Evolutionary conservation across 2,329 filamentous ascomycete genomes (phyloP), one percentile per base, ranked within the genome.

Genomic region (Fusarium papillatum): DNA sequence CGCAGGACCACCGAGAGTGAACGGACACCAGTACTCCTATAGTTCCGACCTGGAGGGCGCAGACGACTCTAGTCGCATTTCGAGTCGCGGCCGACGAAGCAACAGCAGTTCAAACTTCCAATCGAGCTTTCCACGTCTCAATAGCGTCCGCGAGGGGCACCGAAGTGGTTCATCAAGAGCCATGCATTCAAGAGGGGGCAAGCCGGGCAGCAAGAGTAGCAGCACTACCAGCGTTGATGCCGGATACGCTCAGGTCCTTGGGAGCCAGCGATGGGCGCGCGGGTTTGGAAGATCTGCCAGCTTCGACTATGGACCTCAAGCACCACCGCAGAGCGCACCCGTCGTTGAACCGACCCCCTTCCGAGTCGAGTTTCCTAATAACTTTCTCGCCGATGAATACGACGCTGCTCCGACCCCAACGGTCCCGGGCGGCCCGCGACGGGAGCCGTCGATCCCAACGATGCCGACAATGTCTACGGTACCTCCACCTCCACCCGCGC

Each of bases 401-500:
- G 94, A 97, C 81, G 94, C 95, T 64, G 96, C 95, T 31, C 96
- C 96, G 17, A 96, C 93, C 43, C 96, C 96, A 7, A 96, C 92
- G 34, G 89, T 98, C 41, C 95, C 95, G 39, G 93, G 90, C 61
- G 96, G 96, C 7, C 95, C 96, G 68, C 91, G 95, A 70, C 86
- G 86, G 68, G 79, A 84, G 24, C 61, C 77, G 55, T 70, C 78
- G 66, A 75, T 76, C 60, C 73, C 79, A 71, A 65, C 83, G 10
- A 85, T 86, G 68, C 84, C 88, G 29, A 80, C 83, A 53, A 76
- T 81, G 39, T 82, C 78, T 29, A 64, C 76, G 11, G 70, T 76
- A 19, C 81, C 81, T 60, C 86, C 83, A 75, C 84, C 83, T 17
- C 84, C 87, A 16, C 80, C 83, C 16, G 83, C 86, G 36, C 82